These are phyloP conservation scores for Hericium alpestre DNA, from an alignment of 768 basidiomycete genomes.

Conservation along the genomic window DNA sequence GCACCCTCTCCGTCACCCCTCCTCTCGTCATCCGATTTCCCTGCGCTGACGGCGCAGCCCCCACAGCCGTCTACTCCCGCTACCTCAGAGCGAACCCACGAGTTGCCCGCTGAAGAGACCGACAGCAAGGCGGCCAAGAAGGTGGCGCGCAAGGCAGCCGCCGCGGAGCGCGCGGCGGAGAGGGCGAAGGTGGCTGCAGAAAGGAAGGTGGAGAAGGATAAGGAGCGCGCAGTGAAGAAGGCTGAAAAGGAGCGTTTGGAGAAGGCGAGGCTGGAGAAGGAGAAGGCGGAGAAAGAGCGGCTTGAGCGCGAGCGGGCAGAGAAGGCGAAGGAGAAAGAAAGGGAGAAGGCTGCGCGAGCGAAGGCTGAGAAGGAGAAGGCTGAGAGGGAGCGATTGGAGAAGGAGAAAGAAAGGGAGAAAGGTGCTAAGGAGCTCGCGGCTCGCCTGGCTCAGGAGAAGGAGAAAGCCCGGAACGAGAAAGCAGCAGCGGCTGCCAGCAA, in stretches of 20 bases:
- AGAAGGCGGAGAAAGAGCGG: conserved; percentile 30
- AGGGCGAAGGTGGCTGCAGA: conserved; percentile 51
- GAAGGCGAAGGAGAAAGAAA: conserved; percentile 27
- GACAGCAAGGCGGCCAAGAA: conserved; percentile 47
- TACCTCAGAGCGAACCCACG: conserved; percentile 21
- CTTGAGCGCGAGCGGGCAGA: conserved; percentile 20
- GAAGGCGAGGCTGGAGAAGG: conserved; percentile 27
- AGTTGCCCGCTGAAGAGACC: conserved; percentile 21
- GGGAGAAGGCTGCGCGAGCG: conserved; percentile 16
- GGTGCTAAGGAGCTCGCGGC: conserved; percentile 9
- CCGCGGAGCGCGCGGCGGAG: conserved; percentile 52
- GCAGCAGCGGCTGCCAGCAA: not conserved
- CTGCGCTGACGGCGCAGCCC: conserved; percentile 43
- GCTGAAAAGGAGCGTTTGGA: conserved; percentile 28
- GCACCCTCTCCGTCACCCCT: conserved; percentile 25
- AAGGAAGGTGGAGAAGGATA: conserved; percentile 44
- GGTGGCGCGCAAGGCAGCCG: conserved; percentile 54
- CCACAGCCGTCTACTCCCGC: conserved; percentile 21
- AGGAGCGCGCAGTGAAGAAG: conserved; percentile 56
- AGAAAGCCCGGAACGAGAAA: conserved; percentile 14
- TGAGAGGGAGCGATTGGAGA: conserved; percentile 19
- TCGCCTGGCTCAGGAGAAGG: conserved; percentile 15
- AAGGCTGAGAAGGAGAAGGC: conserved; percentile 18
- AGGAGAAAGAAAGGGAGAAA: conserved; percentile 17
- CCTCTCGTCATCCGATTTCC: conserved; percentile 67